Conservation (phyloP, 2,329 filamentous ascomycete species). For the Aschersonia sp. region DNA sequence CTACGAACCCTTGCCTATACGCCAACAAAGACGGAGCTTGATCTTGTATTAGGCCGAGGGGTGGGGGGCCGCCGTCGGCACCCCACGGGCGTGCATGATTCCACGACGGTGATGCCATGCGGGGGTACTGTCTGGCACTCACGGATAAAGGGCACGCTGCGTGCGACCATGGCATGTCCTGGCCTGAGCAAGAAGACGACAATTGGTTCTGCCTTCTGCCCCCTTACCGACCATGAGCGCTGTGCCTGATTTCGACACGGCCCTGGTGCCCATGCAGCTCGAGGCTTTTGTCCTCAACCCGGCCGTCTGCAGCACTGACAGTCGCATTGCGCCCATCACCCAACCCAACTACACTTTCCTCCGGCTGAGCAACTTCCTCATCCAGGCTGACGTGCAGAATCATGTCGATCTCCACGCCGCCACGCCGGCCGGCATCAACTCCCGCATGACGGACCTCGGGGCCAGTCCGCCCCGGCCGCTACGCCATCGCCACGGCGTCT, state of each 20-base stretch:
- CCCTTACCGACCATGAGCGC: not conserved
- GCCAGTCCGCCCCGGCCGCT: constrained; percentile 4
- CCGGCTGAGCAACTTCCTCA: constrained; percentile 18
- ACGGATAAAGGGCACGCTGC: not conserved
- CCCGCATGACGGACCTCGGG: constrained; percentile 21
- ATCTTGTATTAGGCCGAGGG: not conserved
- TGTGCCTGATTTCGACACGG: not conserved
- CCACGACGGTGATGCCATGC: not conserved
- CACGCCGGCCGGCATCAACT: constrained; percentile 15
- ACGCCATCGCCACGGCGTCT: constrained; percentile 20
- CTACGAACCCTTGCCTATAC: not conserved
- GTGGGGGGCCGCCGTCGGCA: not conserved
- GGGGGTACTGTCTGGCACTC: not conserved
- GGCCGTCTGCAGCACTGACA: constrained; percentile 11
- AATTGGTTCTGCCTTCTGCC: not conserved
- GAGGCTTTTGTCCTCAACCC: constrained; percentile 17
- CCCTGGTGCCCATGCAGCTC: constrained; percentile 16
- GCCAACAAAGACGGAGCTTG: not conserved
- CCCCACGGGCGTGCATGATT: not conserved
- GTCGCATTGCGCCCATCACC: constrained; percentile 23
- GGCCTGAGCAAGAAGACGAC: not conserved
- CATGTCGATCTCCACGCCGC: constrained; percentile 22
- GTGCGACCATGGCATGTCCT: not conserved
- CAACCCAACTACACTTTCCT: constrained; percentile 32
- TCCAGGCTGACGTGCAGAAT: constrained; percentile 22